Conservation (phyloP, 306 rosid species). For the Leucaena leucocephala region DNA sequence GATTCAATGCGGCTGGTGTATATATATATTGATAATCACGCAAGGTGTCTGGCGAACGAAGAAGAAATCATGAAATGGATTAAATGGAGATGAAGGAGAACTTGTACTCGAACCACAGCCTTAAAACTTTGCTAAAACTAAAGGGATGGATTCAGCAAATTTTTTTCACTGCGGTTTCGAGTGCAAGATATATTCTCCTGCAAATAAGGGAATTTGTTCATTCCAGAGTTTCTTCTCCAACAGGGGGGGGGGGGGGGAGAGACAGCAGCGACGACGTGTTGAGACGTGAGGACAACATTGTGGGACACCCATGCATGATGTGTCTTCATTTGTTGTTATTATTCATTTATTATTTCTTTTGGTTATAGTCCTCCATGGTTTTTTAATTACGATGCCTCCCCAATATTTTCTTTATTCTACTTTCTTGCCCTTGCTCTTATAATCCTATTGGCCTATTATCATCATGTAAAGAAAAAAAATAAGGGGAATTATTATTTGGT, state of each 20-base stretch:
- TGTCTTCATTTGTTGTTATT: not conserved
- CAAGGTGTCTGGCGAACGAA: no score
- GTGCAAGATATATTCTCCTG: conserved; percentile 34
- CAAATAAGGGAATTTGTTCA: conserved; percentile 32
- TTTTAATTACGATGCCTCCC: not conserved
- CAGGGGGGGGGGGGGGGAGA: conserved; percentile 52
- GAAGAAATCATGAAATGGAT: not conserved
- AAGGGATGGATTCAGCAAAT: conserved; percentile 11
- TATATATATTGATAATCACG: no score
- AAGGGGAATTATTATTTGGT: no score
- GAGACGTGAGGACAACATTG: conserved; percentile 55
- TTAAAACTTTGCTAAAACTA: conserved; percentile 29
- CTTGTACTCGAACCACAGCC: conserved; percentile 20
- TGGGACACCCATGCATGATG: conserved; percentile 49
- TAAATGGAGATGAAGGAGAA: not conserved
- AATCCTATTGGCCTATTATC: not conserved
- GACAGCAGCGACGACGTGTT: conserved; percentile 34
- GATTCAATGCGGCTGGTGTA: not conserved
- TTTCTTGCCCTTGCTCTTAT: not conserved
- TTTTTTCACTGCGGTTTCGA: conserved; percentile 19
- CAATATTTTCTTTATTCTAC: not conserved
- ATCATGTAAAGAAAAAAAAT: no score
- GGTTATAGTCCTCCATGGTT: conserved; percentile 1
- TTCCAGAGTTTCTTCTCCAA: conserved; percentile 39
- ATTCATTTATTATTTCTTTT: not conserved